These are phyloP conservation scores for Ceratocystis alfenasii DNA, from an alignment of 2,329 filamentous ascomycete species.

Conservation along the genomic window DNA sequence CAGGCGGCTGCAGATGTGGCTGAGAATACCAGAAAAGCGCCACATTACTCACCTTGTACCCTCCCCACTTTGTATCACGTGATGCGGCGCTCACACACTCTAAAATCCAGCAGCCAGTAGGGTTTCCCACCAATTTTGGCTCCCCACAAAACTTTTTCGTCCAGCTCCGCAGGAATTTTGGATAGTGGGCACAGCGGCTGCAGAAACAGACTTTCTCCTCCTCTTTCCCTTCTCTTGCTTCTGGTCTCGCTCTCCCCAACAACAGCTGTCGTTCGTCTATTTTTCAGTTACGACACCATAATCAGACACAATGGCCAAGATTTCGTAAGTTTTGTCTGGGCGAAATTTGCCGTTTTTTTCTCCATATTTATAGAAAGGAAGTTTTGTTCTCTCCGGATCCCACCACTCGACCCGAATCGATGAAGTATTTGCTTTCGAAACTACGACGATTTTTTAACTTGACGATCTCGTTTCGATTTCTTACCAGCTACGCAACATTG, in stretches of 20 bases:
- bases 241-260: slow-evolving; percentile 18
- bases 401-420: not conserved
- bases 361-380: not conserved
- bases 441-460: not conserved
- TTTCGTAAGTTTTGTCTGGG: slow-evolving; percentile 41
- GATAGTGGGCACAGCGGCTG: slow-evolving; percentile 15
- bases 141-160: slow-evolving; percentile 17
- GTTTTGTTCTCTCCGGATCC: slow-evolving; percentile 11
- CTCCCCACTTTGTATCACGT: not conserved
- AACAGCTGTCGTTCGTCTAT: slow-evolving; percentile 21
- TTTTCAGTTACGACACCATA: slow-evolving; percentile 26
- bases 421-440: not conserved
- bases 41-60: not conserved
- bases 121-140: slow-evolving; percentile 20
- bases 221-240: slow-evolving; percentile 10
- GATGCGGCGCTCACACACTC: slow-evolving; percentile 3
- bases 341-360: slow-evolving; percentile 15
- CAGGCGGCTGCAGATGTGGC: not conserved
- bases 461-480: not conserved
- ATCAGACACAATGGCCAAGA: slow-evolving; percentile 50
- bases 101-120: slow-evolving; percentile 15
- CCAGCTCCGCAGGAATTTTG: slow-evolving; percentile 14
- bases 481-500: too few species aligned
- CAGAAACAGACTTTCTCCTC: slow-evolving; percentile 17
- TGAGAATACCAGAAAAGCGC: not conserved